Percentiles rank a stretch among this genome's conserved stretches.
phyloP scores from a whole-genome alignment of 73 alveolate species.

The Tetrahymena malaccensis region DNA sequence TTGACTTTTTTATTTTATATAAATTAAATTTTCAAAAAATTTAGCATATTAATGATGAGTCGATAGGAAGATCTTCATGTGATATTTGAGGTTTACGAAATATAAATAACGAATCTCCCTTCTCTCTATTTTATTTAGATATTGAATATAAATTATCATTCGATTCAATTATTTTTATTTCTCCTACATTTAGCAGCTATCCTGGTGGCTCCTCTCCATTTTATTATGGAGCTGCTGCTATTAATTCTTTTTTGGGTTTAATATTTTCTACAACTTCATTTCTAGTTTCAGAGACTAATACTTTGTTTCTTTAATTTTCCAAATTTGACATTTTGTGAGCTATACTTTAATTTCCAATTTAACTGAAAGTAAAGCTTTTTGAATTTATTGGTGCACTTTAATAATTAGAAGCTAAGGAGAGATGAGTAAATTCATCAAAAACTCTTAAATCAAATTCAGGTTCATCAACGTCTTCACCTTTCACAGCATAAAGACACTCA shows the following conservation, averaged over 20 bases:
- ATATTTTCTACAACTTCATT: background rate
- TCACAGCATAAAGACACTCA: background rate
- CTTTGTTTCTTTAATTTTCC: background rate
- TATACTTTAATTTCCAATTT: background rate
- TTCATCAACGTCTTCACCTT: background rate
- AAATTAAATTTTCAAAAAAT: background rate
- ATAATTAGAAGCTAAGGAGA: background rate
- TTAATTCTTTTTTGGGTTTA: background rate
- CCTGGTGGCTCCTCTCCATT: background rate
- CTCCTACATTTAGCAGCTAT: background rate
- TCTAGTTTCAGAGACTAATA: background rate
- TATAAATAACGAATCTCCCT: background rate
- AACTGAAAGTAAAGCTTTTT: background rate
- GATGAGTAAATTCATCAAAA: background rate
- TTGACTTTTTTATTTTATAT: background rate
- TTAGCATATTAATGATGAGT: background rate
- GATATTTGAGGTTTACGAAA: background rate
- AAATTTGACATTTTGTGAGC: background rate
- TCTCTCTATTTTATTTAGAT: background rate
- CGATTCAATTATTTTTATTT: background rate
- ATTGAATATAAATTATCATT: background rate
- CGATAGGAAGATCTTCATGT: background rate
- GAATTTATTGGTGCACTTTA: background rate
- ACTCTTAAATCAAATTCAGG: background rate
- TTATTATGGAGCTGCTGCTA: background rate